Conservation (phyloP, 805 yeast genomes). For the Wickerhamomyces sydowiorum region DNA sequence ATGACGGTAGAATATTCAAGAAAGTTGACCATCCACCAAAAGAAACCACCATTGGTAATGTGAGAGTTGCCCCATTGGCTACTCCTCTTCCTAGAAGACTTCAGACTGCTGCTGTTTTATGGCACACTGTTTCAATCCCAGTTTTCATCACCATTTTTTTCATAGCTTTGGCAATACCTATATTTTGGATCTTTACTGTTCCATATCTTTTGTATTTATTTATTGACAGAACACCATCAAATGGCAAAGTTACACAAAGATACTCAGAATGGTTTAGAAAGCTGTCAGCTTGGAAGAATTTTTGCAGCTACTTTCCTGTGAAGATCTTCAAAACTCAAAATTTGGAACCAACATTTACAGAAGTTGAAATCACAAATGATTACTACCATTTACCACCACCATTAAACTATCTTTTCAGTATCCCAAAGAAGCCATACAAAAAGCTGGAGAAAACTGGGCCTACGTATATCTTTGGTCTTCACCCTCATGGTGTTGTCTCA, state of each 20-base stretch:
- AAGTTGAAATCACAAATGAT: constrained; percentile 20
- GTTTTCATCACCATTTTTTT: constrained; percentile 49
- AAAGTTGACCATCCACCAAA: constrained; percentile 17
- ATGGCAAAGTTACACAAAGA: constrained; percentile 62
- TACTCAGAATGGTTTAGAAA: constrained; percentile 53
- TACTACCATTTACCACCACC: constrained; percentile 9
- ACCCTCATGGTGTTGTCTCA: constrained; percentile 95
- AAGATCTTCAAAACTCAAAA: constrained; percentile 59
- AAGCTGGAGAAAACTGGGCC: constrained; percentile 49
- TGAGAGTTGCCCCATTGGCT: constrained; percentile 42
- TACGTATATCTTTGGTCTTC: constrained; percentile 83
- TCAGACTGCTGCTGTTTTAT: constrained; percentile 62
- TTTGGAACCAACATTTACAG: constrained; percentile 66
- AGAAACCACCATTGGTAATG: constrained; percentile 24
- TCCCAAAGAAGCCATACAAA: constrained; percentile 20
- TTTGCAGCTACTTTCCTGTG: constrained; percentile 78
- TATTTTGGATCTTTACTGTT: constrained; percentile 61
- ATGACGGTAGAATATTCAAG: neutral
- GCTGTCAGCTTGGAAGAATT: constrained; percentile 59
- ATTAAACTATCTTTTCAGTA: constrained; percentile 8
- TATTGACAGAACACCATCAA: constrained; percentile 62
- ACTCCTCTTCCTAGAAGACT: constrained; percentile 53
- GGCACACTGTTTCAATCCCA: constrained; percentile 73
- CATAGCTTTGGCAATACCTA: constrained; percentile 49
- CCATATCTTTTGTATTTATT: constrained; percentile 59